Conservation (phyloP, 1,284 basidiomycete genomes). For the Lentinula novae-zelandiae region DNA sequence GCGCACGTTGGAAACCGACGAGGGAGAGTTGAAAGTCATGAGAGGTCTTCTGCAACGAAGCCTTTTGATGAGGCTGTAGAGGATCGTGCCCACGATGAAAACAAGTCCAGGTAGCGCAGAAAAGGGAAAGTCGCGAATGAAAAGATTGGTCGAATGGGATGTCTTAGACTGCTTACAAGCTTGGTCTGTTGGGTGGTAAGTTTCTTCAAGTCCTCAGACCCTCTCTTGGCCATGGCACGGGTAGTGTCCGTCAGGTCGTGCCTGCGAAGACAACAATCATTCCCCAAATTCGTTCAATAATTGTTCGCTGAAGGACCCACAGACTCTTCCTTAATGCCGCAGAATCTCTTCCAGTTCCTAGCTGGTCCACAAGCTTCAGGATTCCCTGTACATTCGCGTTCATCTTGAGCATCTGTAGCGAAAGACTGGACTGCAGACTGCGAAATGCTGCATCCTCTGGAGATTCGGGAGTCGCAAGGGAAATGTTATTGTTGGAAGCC, state of each 20-base stretch:
- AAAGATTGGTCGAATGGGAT: not conserved
- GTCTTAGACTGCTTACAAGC: conserved; percentile 42
- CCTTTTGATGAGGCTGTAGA: conserved; percentile 70
- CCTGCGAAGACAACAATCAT: conserved; percentile 27
- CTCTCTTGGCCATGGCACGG: conserved; percentile 90
- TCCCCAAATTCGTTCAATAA: not conserved
- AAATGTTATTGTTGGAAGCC: conserved; percentile 34
- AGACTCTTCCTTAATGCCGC: conserved; percentile 71
- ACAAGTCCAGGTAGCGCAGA: not conserved
- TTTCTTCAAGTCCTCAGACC: conserved; percentile 89
- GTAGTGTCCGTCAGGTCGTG: conserved; percentile 94
- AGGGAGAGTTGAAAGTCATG: conserved; percentile 91
- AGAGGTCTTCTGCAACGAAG: conserved; percentile 83
- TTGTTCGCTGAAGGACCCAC: conserved; percentile 41
- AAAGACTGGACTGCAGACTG: conserved; percentile 79
- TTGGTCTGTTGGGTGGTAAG: conserved; percentile 66
- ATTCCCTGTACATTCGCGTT: conserved; percentile 97
- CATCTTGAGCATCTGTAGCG: conserved; percentile 98
- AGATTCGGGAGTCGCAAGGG: conserved; percentile 42
- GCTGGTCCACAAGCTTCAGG: conserved; percentile 86
- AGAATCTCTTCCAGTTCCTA: conserved; percentile 80
- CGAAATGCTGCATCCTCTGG: conserved; percentile 73
- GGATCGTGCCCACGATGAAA: not conserved
- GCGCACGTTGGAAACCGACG: conserved; percentile 87
- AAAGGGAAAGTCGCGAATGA: not conserved